Base-by-base conservation (phyloP, 1,139 yeast genomes). In the Lodderomyces parapsilosis region DNA sequence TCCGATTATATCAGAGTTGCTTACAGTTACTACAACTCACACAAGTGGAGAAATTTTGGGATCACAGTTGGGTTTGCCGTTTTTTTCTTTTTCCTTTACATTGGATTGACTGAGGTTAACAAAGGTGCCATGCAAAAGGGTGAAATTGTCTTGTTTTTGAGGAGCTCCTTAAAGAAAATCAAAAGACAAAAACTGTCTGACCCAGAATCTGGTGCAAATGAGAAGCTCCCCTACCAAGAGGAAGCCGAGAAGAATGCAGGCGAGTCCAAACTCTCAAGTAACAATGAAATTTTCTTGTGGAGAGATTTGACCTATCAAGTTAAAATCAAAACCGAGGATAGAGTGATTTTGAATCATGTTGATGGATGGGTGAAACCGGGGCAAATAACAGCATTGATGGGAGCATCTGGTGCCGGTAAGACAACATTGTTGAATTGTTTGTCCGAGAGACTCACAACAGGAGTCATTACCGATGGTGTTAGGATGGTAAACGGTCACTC, bases 41-140 rank as follows among this genome's bases (percentile, higher is more conserved):
- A 89, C 60, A 78, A 80, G 59, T 90, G 96, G 96, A 81, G 96
- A 68, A 84, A 89, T 57, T 78, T 81, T 50, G 96, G 96, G 59
- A 83, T 89, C 52, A 65, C 76, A 33, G 45, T 82, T 49, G 88
- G 72, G 0, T 86, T 76, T 56, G 64, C 68, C 24, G 40, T 81
- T 18, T 75, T 83, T 61, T 83, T 85, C 62, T 65, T 83, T 44
- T 55, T 54, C 37, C 66, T 80, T 20, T 84, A 85, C 57, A 63
- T 88, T 55, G 39, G 69, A 6, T 72, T 82, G 49, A 78, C 83
- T 48, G 93, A 85, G 65, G 66, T 67, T 49, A 84, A 84, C 56
- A 85, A 83, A 56, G 89, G 91, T 62, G 81, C 89, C 22, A 80
- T 82, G 69, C 90, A 88, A 62, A 86, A 83, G 69, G 96, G 96